These are phyloP conservation scores for Luzula sylvatica DNA, from an alignment of 176 grass and related monocot species.

Conservation along the genomic window DNA sequence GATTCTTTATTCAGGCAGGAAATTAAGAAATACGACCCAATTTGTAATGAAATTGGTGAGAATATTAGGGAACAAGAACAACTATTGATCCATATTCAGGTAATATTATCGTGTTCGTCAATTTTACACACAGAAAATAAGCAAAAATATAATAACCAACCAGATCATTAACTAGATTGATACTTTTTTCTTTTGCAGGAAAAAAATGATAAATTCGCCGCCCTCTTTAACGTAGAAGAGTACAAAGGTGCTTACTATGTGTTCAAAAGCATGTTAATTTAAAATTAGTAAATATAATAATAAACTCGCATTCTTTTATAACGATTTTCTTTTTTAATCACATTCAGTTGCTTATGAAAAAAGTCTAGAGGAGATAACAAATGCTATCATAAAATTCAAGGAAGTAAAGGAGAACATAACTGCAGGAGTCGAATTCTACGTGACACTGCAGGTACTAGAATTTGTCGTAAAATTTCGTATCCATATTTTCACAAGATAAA, in stretches of 20 bases:
- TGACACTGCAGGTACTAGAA: constrained; percentile 16
- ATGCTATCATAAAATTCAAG: constrained; percentile 5
- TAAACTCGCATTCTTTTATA: no score
- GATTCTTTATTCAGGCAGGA: constrained; percentile 35
- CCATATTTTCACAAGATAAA: no score
- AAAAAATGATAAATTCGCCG: constrained; percentile 11
- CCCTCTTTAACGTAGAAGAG: constrained; percentile 11
- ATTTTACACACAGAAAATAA: no score
- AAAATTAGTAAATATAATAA: no score
- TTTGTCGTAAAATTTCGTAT: background rate
- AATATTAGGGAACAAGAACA: constrained; percentile 34
- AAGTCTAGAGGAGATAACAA: constrained; percentile 7
- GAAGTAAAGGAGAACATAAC: constrained; percentile 21
- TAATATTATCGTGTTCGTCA: background rate
- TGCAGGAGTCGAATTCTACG: constrained; percentile 20
- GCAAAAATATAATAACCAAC: no score
- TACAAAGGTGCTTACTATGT: constrained; percentile 5
- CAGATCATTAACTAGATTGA: no score
- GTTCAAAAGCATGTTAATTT: no score
- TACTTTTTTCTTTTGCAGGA: background rate
- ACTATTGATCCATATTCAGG: constrained; percentile 38
- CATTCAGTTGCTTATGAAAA: constrained; percentile 4
- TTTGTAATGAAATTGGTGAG: constrained; percentile 33
- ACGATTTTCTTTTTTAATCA: background rate
- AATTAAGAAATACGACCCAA: constrained; percentile 34